phyloP scores from a whole-genome alignment of 2,329 filamentous ascomycete species.

The Raffaelea arxii region DNA sequence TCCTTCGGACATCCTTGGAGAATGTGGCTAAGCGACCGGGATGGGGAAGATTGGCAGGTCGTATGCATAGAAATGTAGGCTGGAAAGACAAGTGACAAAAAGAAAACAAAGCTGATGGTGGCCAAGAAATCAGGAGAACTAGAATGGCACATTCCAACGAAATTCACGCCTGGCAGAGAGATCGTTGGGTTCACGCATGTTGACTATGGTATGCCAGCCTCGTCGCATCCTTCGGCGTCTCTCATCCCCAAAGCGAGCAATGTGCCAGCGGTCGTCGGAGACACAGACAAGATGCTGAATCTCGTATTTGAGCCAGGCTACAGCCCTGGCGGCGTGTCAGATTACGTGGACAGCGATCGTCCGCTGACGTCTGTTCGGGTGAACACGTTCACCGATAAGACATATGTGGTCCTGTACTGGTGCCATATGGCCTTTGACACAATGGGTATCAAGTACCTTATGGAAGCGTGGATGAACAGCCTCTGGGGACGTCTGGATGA shows the following conservation, averaged over 20 bases:
- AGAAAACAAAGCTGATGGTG: not conserved
- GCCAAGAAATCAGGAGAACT: not conserved
- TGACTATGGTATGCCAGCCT: not conserved
- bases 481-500: not conserved
- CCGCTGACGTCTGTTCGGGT: not conserved
- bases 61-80: not conserved
- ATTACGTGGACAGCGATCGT: not conserved
- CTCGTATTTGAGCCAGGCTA: not conserved
- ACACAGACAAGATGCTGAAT: not conserved
- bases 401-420: not conserved
- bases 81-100: not conserved
- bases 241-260: not conserved
- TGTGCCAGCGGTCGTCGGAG: not conserved
- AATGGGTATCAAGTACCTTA: not conserved
- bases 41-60: not conserved
- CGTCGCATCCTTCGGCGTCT: not conserved
- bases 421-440: not conserved
- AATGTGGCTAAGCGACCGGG: not conserved
- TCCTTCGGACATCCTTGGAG: not conserved
- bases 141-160: not conserved
- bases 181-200: not conserved
- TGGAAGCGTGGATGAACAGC: not conserved
- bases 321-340: not conserved
- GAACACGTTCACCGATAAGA: not conserved
- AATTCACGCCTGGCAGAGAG: not conserved